Evolutionary conservation across 331 rosid species (phyloP).

Genomic region (Pyracantha coccinea): DNA sequence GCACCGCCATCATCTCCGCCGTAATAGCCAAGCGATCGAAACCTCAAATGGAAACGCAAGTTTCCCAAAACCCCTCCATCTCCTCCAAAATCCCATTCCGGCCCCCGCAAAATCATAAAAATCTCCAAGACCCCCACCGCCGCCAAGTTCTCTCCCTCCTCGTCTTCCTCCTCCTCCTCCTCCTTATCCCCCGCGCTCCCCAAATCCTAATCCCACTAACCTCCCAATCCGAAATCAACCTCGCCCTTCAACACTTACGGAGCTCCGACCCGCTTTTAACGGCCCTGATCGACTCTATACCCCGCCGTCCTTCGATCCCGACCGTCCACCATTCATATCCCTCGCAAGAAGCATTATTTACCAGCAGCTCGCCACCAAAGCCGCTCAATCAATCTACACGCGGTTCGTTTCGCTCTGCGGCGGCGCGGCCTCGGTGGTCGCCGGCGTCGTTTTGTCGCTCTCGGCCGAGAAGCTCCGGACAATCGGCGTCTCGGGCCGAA

Average conservation of each 20-base stretch:
- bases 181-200: background rate
- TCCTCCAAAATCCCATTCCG: conserved; percentile 50
- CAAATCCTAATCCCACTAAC: conserved; percentile 26
- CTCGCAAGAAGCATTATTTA: conserved; percentile 51
- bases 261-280: conserved; percentile 37
- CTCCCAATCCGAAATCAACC: conserved; percentile 24
- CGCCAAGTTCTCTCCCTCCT: background rate
- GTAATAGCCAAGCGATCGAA: conserved; percentile 10
- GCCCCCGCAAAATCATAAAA: conserved; percentile 44
- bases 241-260: conserved; percentile 56
- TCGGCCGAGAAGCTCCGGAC: conserved; percentile 37
- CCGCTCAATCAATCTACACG: conserved; percentile 45
- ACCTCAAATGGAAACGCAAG: conserved; percentile 13
- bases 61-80: conserved; percentile 16
- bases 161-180: background rate
- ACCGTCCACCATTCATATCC: conserved; percentile 43
- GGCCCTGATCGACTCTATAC: conserved; percentile 38
- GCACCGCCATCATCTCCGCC: background rate
- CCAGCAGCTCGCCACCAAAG: conserved; percentile 69
- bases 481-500: conserved; percentile 60
- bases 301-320: conserved; percentile 30
- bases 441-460: conserved; percentile 35
- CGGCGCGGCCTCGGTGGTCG: conserved; percentile 30
- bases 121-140: conserved; percentile 17
- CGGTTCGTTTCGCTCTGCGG: conserved; percentile 64